Conservation (phyloP, 2,329 filamentous ascomycete genomes). For the Pseudonectria buxi region DNA sequence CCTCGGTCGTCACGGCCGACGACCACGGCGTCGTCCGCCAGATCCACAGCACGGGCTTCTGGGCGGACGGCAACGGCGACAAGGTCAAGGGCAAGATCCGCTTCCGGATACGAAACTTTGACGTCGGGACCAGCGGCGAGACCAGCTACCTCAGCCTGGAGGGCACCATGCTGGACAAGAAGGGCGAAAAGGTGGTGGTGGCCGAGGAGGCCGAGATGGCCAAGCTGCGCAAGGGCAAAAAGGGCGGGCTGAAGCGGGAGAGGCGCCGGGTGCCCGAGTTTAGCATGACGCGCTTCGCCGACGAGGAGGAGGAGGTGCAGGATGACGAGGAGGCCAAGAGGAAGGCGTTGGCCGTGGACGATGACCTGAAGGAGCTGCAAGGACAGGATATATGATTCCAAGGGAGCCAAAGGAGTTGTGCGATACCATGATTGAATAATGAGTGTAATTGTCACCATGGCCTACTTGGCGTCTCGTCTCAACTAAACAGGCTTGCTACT, state of each 20-base stretch:
- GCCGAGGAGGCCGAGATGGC: constrained; percentile 38
- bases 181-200: constrained; percentile 55
- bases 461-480: constrained; percentile 10
- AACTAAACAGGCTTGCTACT: constrained; percentile 3
- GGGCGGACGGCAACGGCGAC: constrained; percentile 63
- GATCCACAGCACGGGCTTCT: constrained; percentile 60
- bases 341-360: constrained; percentile 17
- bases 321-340: constrained; percentile 17
- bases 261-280: constrained; percentile 43
- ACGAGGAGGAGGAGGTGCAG: constrained; percentile 35
- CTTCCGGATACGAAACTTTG: constrained; percentile 80
- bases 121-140: constrained; percentile 67
- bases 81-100: constrained; percentile 63
- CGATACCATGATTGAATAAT: constrained; percentile 24
- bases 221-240: constrained; percentile 29
- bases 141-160: constrained; percentile 79
- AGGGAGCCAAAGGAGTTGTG: constrained; percentile 23
- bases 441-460: constrained; percentile 12
- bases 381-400: constrained; percentile 13
- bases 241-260: constrained; percentile 21
- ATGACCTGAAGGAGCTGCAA: constrained; percentile 12
- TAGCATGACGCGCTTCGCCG: constrained; percentile 49
- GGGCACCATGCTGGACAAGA: constrained; percentile 71
- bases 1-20: constrained; percentile 34
- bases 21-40: constrained; percentile 48